Base-by-base conservation (phyloP, 2,329 filamentous ascomycete genomes). In the Fusarium liriodendri region DNA sequence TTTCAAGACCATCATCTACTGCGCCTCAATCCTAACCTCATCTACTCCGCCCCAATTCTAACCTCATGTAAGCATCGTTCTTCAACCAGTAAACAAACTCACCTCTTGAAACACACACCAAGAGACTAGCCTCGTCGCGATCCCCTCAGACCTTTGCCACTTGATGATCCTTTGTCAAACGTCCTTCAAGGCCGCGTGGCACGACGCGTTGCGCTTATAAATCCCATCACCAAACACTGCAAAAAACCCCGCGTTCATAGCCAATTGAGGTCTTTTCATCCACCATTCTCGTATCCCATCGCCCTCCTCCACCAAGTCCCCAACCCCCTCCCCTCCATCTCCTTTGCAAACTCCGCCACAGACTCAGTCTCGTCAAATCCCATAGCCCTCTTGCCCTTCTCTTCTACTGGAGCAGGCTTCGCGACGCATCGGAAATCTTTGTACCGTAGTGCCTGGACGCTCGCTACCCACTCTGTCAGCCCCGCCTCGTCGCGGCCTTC, bases 391-490 rank as follows among this genome's bases (percentile, higher is more conserved):
- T 66, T 11, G 13, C 25, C n/a, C 14, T 6, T 16, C 69, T 62
- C 59, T 47, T 69, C 45, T 7, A 64, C 65, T 20, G 55, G 45
- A 27, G 78, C 75, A 5, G 72, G 74, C 5, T 79, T 87, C 11
- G 90, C 84, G 9, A 87, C 88, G 55, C 94, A 87, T 71, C 92
- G 90, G 62, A 92, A 94, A 80, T 94, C 92, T 74, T 94, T 94
- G 82, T 94, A 94, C 8, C 91, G 86, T 47, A 94, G 81, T 29
- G 86, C 86, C 65, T 93, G 89, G 3, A 94, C 92, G 2, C 85
- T 84, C 13, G 84, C 85, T 6, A 94, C 90, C 93, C 93, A 95
- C 16, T 85, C 84, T 66, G 84, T 85, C 5, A 94, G 88, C 2
- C 85, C 85, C 2, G 78, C 76, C 74, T 89, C 86, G n/a, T 87